phyloP scores from a whole-genome alignment of 225 moss, liverwort and hornwort genomes.

The Antitrichia curtipendula region DNA sequence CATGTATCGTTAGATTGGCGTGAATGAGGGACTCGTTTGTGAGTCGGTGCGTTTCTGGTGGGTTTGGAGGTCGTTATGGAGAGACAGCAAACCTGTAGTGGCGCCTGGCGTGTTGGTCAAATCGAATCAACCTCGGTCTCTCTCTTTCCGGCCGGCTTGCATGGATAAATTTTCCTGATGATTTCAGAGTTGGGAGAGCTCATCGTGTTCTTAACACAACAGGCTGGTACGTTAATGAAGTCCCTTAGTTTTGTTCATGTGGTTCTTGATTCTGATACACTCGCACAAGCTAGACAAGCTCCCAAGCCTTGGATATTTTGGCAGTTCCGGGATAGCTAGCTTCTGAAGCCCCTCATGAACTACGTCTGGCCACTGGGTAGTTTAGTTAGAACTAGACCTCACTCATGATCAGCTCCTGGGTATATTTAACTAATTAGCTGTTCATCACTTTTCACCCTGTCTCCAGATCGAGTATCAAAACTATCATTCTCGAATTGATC shows the following conservation, averaged over 20 bases:
- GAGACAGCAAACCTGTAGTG: background rate
- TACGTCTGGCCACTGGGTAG: background rate
- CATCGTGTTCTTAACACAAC: background rate
- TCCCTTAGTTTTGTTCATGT: background rate
- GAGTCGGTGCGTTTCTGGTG: background rate
- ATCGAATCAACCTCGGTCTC: background rate
- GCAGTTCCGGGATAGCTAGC: background rate
- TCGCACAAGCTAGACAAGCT: background rate
- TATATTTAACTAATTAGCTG: background rate
- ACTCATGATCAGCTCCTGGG: background rate
- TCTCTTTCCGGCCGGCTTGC: background rate
- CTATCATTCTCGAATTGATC: background rate
- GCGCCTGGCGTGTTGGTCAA: background rate
- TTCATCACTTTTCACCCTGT: no score
- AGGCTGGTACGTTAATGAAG: background rate
- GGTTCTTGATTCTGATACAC: background rate
- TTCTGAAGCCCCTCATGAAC: background rate
- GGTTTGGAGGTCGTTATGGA: background rate
- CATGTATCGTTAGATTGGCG: background rate
- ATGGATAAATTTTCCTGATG: background rate
- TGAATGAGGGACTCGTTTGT: background rate
- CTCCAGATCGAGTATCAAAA: background rate
- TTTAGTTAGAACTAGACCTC: background rate
- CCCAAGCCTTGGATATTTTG: background rate
- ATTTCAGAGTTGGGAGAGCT: background rate